Conservation (phyloP, 1,139 yeast species). For the Suhomyces maxii region DNA sequence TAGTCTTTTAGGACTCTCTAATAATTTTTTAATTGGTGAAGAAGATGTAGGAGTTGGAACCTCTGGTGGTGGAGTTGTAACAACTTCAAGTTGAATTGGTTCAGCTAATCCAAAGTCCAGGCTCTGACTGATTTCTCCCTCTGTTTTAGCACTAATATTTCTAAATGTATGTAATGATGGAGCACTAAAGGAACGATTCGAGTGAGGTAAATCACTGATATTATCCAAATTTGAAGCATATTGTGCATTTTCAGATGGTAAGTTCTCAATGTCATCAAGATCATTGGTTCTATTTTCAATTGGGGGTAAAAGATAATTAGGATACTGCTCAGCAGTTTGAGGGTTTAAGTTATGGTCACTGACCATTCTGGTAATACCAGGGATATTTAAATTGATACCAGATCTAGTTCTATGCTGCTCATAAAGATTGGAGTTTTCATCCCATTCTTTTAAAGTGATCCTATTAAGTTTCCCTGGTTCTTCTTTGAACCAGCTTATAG, state of each 20-base stretch:
- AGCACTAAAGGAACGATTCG: slow-evolving; percentile 34
- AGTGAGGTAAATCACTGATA: slow-evolving; percentile 8
- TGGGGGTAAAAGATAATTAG: slow-evolving; percentile 21
- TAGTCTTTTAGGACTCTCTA: slow-evolving; percentile 38
- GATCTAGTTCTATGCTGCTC: slow-evolving; percentile 24
- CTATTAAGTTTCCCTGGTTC: slow-evolving; percentile 14
- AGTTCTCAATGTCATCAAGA: slow-evolving; percentile 22
- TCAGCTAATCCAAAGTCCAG: background rate
- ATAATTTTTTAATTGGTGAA: slow-evolving; percentile 37
- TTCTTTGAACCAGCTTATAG: slow-evolving; percentile 14
- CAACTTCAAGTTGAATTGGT: background rate
- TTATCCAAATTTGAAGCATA: slow-evolving; percentile 1
- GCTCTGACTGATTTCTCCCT: background rate
- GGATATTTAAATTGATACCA: slow-evolving; percentile 18
- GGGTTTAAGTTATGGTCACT: slow-evolving; percentile 14
- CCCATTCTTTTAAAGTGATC: slow-evolving; percentile 37
- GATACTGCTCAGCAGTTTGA: slow-evolving; percentile 3
- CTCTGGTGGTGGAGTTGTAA: slow-evolving; percentile 7
- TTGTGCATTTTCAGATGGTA: slow-evolving; percentile 7
- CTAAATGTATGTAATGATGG: slow-evolving; percentile 45
- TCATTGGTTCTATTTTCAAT: slow-evolving; percentile 15
- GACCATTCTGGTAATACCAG: slow-evolving; percentile 17
- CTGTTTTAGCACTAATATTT: slow-evolving; percentile 12
- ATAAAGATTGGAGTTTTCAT: slow-evolving; percentile 26
- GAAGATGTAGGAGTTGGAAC: slow-evolving; percentile 12